Percentiles rank a stretch among this genome's conserved stretches.
Evolutionary conservation across 2,329 filamentous ascomycete genomes (phyloP).

Genomic region (Diaporthe velutina): DNA sequence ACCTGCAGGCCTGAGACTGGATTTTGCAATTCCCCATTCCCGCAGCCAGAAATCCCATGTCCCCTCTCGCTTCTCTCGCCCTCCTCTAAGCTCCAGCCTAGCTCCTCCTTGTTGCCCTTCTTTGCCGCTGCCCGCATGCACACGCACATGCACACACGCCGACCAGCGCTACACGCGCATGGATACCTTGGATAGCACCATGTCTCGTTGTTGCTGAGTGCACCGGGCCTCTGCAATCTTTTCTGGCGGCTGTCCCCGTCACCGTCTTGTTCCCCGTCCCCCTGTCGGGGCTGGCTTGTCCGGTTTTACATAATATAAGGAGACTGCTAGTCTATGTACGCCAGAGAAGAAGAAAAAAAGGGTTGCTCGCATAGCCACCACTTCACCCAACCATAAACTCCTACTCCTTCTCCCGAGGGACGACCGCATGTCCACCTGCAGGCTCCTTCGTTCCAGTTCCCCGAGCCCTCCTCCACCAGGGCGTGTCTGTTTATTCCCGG

Average conservation of each 20-base stretch:
- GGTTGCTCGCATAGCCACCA: background rate
- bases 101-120: background rate
- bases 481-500: constrained; percentile 17
- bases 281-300: background rate
- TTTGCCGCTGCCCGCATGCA: constrained; percentile 8
- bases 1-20: constrained; percentile 32
- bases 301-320: constrained; percentile 32
- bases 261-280: constrained; percentile 5
- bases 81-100: constrained; percentile 5
- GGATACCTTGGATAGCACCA: constrained; percentile 29
- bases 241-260: constrained; percentile 17
- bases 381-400: constrained; percentile 17
- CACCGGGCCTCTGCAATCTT: constrained; percentile 14
- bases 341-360: constrained; percentile 4
- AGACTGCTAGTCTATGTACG: constrained; percentile 6
- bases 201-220: background rate
- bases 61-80: background rate
- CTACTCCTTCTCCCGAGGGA: constrained; percentile 2
- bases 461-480: constrained; percentile 1
- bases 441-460: constrained; percentile 2
- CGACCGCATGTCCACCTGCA: constrained; percentile 22
- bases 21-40: constrained; percentile 40
- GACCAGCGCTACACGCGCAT: constrained; percentile 14
- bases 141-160: background rate
- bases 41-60: constrained; percentile 39